These are phyloP conservation scores for Beta lomatogona DNA, from an alignment of 179 eudicot species.

Conservation along the genomic window DNA sequence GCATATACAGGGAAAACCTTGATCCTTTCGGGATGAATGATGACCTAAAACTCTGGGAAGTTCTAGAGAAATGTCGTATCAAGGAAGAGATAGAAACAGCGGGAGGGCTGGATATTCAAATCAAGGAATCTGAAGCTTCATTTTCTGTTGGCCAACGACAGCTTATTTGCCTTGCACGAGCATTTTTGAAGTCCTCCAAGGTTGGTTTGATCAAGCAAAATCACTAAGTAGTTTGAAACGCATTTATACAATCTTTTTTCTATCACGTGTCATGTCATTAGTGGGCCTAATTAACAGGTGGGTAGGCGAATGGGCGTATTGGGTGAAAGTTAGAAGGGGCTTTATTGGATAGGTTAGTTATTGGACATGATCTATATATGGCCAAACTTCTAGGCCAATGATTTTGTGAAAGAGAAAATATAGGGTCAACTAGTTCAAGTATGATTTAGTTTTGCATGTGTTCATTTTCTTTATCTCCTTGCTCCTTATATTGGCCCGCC, in stretches of 20 bases:
- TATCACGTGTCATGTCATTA: not conserved
- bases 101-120: constrained; percentile 76
- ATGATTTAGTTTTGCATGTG: no score
- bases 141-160: constrained; percentile 97
- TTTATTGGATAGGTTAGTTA: no score
- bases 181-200: constrained; percentile 88
- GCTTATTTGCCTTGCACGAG: constrained; percentile 98
- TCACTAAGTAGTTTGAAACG: not conserved
- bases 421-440: no score
- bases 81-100: constrained; percentile 76
- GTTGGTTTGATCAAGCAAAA: constrained; percentile 33
- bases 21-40: constrained; percentile 63
- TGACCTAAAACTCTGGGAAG: constrained; percentile 69
- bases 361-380: no score
- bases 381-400: no score
- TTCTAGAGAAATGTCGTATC: constrained; percentile 78
- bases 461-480: no score
- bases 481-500: no score
- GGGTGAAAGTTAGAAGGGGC: no score
- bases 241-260: not conserved
- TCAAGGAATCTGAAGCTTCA: constrained; percentile 68
- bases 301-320: no score
- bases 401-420: no score
- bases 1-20: constrained; percentile 66
- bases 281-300: no score